Conservation (phyloP, 2,329 filamentous ascomycete genomes). For the Xylaria digitata region DNA sequence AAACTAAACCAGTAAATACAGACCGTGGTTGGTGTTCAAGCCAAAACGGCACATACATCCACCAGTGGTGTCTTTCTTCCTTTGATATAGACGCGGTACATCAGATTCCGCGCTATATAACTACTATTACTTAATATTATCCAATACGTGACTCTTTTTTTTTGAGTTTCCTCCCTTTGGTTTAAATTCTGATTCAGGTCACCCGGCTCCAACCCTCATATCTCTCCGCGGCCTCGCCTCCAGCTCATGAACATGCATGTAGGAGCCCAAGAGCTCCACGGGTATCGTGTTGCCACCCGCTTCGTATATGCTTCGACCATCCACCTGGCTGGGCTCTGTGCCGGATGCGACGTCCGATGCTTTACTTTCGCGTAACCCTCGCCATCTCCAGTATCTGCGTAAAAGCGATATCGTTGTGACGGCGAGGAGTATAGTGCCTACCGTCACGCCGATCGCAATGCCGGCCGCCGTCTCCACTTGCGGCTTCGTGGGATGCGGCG, state of each 20-base stretch:
- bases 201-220: not conserved
- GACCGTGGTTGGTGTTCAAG: too few relatives aligned
- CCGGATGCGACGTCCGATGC: not conserved
- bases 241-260: conserved; percentile 8
- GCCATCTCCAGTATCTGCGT: conserved; percentile 10
- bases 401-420: conserved; percentile 2
- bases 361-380: not conserved
- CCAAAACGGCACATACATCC: too few relatives aligned
- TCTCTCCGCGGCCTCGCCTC: conserved; percentile 4
- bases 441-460: conserved; percentile 9
- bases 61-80: too few relatives aligned
- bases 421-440: not conserved
- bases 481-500: not conserved
- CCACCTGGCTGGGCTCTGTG: not conserved
- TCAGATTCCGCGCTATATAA: too few relatives aligned
- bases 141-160: too few relatives aligned
- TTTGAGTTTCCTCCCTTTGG: too few relatives aligned
- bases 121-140: too few relatives aligned
- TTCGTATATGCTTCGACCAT: conserved; percentile 10
- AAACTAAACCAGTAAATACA: not conserved
- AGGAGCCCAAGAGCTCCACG: not conserved
- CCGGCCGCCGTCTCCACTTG: not conserved
- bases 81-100: too few relatives aligned
- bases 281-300: conserved; percentile 5
- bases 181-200: not conserved